Percentiles rank a stretch among this genome's conserved stretches.
Conservation (phyloP, 371 early-diverging fungal genomes). For the Batkoa obscura region DNA sequence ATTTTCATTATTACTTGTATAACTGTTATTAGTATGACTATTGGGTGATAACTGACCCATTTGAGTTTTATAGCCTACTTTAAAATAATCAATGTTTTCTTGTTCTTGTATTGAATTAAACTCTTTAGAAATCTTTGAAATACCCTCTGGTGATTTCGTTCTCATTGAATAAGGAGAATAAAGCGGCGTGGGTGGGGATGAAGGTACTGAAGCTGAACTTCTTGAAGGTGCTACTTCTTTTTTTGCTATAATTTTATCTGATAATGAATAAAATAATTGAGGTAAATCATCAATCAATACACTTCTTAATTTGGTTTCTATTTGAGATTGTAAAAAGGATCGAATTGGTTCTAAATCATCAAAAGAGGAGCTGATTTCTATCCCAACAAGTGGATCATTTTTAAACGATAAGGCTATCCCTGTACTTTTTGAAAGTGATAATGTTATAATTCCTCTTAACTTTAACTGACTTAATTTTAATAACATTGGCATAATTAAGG, state of each 20-base stretch:
- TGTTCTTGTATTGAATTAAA: too few relatives aligned
- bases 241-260: constrained; percentile 1
- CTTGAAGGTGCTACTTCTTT: too few relatives aligned
- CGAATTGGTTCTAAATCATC: constrained; percentile 73
- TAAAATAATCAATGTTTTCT: too few relatives aligned
- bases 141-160: too few relatives aligned
- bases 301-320: constrained; percentile 70
- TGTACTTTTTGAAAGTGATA: constrained; percentile 75
- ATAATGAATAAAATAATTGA: constrained; percentile 49
- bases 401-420: constrained; percentile 92
- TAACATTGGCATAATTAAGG: constrained; percentile 88
- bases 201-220: too few relatives aligned
- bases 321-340: constrained; percentile 70
- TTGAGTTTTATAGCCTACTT: too few relatives aligned
- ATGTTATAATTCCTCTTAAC: constrained; percentile 77
- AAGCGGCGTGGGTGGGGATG: too few relatives aligned
- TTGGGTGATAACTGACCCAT: too few relatives aligned
- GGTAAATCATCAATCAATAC: constrained; percentile 89
- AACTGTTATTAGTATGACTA: too few relatives aligned
- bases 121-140: too few relatives aligned
- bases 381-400: constrained; percentile 85
- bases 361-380: constrained; percentile 85
- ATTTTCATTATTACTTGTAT: too few relatives aligned
- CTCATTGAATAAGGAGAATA: too few relatives aligned
- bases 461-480: constrained; percentile 72